These are phyloP conservation scores for Yamadazyma insecticola DNA, from an alignment of 805 yeast species.

Conservation along the genomic window DNA sequence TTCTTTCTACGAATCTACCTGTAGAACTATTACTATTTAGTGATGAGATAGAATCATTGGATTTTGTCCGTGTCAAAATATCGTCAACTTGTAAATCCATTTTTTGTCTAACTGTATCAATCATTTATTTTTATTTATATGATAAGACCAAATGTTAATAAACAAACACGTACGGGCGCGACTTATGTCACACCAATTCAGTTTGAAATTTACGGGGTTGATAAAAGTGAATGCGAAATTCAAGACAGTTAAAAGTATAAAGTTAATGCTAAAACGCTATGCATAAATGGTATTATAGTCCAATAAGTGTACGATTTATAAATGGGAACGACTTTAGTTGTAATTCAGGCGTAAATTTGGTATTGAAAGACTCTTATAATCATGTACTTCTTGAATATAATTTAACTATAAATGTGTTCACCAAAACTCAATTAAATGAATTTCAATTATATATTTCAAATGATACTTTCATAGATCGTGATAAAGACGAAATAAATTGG, in stretches of 20 bases:
- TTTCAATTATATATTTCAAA: constrained; percentile 8
- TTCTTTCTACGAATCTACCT: neutral
- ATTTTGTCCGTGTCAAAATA: constrained; percentile 4
- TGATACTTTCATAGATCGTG: constrained; percentile 4
- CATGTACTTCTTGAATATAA: constrained; percentile 9
- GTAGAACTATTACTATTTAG: too few relatives aligned
- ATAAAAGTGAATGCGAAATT: neutral
- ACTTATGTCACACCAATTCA: neutral
- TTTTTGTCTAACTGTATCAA: too few relatives aligned
- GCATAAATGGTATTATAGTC: constrained; percentile 18
- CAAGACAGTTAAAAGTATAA: neutral
- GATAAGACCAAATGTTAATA: neutral
- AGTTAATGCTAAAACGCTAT: constrained; percentile 1
- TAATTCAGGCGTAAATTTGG: constrained; percentile 19
- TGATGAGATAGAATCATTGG: neutral
- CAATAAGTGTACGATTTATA: constrained; percentile 19
- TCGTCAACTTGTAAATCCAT: constrained; percentile 3
- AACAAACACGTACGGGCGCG: neutral
- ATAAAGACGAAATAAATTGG: constrained; percentile 13
- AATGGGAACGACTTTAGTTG: constrained; percentile 13
- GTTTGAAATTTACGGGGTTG: neutral
- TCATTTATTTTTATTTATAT: too few relatives aligned
- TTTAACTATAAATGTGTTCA: constrained; percentile 13
- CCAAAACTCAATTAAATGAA: constrained; percentile 6
- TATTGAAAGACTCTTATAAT: constrained; percentile 2